A percentile compares a stretch with the other conserved stretches of the same genome.
Conservation (phyloP, 2,329 filamentous ascomycete species). For the Bipolaris victoriae region DNA sequence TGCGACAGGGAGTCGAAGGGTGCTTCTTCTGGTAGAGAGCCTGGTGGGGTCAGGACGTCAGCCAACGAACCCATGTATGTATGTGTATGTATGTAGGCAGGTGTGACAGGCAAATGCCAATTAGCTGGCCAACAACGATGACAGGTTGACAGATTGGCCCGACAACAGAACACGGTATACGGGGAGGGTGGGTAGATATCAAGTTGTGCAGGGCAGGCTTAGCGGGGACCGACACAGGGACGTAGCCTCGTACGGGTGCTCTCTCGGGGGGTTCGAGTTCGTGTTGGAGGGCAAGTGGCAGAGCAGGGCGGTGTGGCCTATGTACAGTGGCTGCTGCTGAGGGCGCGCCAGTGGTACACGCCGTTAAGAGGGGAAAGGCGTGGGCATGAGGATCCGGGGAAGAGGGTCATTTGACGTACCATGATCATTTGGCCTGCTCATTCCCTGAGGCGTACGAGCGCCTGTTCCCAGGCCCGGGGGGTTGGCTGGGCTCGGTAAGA, state of each 20-base stretch:
- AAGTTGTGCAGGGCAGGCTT: conserved; percentile 1
- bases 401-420: conserved; percentile 38
- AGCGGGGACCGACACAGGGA: not conserved
- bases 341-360: not conserved
- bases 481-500: conserved; percentile 23
- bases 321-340: conserved; percentile 4
- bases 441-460: conserved; percentile 43
- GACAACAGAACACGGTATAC: not conserved
- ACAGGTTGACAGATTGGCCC: not conserved
- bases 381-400: conserved; percentile 2
- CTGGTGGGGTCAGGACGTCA: conserved; percentile 39
- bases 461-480: conserved; percentile 32
- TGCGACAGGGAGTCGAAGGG: conserved; percentile 29
- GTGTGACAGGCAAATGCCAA: not conserved
- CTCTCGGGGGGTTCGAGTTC: conserved; percentile 6
- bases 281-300: not conserved
- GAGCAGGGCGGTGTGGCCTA: conserved; percentile 8
- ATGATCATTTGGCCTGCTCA: conserved; percentile 51
- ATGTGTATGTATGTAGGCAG: not conserved
- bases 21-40: conserved; percentile 44
- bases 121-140: not conserved
- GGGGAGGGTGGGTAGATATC: not conserved
- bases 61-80: conserved; percentile 31
- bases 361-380: conserved; percentile 2
- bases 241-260: conserved; percentile 1